These are phyloP conservation scores for Gnomoniopsis sp. DNA, from an alignment of 2,329 filamentous ascomycete genomes.

Conservation along the genomic window DNA sequence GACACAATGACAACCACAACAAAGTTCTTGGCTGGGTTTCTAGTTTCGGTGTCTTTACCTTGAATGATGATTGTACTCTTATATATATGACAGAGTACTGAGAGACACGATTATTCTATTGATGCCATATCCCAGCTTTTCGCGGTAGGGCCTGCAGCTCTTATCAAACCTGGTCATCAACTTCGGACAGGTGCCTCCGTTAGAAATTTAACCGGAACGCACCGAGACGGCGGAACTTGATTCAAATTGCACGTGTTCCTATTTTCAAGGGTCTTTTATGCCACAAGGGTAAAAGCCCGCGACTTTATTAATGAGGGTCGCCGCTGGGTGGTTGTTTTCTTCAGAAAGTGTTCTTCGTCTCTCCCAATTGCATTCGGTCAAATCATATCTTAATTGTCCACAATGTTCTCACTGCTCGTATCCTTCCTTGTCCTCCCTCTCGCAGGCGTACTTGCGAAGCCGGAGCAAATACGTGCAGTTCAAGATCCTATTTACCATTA, in stretches of 20 bases:
- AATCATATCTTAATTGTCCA: too few relatives aligned
- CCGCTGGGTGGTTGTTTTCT: neutral
- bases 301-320: neutral
- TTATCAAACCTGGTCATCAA: neutral
- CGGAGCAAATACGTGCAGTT: conserved; percentile 48
- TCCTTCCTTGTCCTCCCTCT: neutral
- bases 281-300: neutral
- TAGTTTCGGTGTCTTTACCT: neutral
- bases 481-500: conserved; percentile 48
- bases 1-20: neutral
- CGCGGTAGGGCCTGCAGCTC: neutral
- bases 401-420: neutral
- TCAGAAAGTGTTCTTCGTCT: neutral
- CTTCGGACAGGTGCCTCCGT: conserved; percentile 9
- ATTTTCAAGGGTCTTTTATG: neutral
- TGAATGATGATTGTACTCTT: too few relatives aligned
- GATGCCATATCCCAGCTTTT: too few relatives aligned
- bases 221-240: neutral
- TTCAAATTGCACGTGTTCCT: neutral
- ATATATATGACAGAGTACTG: too few relatives aligned
- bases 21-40: neutral
- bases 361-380: too few relatives aligned
- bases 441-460: conserved; percentile 29
- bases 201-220: conserved; percentile 12
- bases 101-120: too few relatives aligned